Evolutionary conservation across 106 monocot species (phyloP).

Genomic region (Alisma plantagoaquatica): DNA sequence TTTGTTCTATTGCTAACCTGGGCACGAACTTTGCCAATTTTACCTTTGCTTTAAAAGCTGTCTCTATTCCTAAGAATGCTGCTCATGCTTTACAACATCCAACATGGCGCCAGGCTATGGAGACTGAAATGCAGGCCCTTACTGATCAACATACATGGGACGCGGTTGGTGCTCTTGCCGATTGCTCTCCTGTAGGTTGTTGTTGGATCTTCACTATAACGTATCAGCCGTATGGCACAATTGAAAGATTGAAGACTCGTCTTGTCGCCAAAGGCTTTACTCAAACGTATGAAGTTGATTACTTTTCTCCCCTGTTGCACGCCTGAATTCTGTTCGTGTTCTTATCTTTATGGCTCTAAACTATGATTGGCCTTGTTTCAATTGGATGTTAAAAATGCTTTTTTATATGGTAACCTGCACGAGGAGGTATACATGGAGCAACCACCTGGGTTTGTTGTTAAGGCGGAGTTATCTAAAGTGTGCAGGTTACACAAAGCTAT

Average conservation of each 20-base stretch:
- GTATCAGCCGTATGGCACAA: neutral
- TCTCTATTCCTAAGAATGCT: too few species aligned
- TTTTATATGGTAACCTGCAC: neutral
- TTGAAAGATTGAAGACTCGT: neutral
- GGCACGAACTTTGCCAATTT: too few species aligned
- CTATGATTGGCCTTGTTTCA: neutral
- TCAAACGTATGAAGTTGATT: neutral
- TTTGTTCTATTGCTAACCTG: too few species aligned
- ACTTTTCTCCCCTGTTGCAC: neutral
- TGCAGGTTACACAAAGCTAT: neutral
- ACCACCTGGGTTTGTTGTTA: neutral
- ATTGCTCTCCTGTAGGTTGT: neutral
- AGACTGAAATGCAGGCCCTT: too few species aligned
- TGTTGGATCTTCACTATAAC: neutral
- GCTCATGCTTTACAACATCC: too few species aligned
- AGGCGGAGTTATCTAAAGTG: neutral
- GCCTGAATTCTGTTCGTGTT: neutral
- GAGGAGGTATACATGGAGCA: constrained; percentile 1
- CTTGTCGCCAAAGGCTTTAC: neutral
- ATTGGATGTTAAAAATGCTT: neutral
- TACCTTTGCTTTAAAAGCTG: too few species aligned
- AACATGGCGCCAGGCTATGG: too few species aligned
- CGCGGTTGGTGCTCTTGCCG: too few species aligned
- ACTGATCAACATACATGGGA: too few species aligned
- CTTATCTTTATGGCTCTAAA: neutral